Evolutionary conservation across 1,284 basidiomycete genomes (phyloP), one percentile per base, ranked within the genome.

Genomic region (Cutaneotrichosporon sp.): DNA sequence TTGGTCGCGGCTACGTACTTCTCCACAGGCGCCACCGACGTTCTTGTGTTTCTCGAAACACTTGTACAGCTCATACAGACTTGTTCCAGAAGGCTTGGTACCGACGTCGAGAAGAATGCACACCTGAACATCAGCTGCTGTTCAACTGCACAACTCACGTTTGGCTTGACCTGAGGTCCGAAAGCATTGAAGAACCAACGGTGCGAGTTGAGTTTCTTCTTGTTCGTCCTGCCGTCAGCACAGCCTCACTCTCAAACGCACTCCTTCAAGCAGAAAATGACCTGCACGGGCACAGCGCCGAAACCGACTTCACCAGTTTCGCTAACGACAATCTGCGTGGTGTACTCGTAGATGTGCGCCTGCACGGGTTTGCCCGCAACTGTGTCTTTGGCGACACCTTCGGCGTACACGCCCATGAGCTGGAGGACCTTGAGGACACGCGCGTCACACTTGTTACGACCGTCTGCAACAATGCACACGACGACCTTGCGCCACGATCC

Each of bases 101-200:
- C 91, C 91, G 33, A 93, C 91, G 69, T 94, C 91, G 51, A 94
- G 82, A 35, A 92, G 81, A 51, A 90, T 73, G 62, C 89, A 92
- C 55, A 91, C 87, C 38, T 63, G 85, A 49, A 31, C 48, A 52
- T 43, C 43, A 24, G 57, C 14, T 35, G 25, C 19, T 17, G 20
- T 26, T 19, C 47, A 84, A 61, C 89, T 35, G 96, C 93, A 81
- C 24, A 19, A 22, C 46, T 16, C 27, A 49, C 87, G 38, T 62
- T 86, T 49, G 47, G 53, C 55, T 51, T 46, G 22, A 59, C 17
- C 37, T 29, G 51, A 4, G 48, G 22, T 17, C 35, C 26, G 49
- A 84, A 85, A 84, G 62, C 89, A 45, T 97, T 96, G 82, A 97
- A 97, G 76, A 97, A 91, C 93, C 93, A 97, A 38, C 93, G 83